phyloP scores from a whole-genome alignment of 768 basidiomycete species.

The Neoboletus subvelutipes region DNA sequence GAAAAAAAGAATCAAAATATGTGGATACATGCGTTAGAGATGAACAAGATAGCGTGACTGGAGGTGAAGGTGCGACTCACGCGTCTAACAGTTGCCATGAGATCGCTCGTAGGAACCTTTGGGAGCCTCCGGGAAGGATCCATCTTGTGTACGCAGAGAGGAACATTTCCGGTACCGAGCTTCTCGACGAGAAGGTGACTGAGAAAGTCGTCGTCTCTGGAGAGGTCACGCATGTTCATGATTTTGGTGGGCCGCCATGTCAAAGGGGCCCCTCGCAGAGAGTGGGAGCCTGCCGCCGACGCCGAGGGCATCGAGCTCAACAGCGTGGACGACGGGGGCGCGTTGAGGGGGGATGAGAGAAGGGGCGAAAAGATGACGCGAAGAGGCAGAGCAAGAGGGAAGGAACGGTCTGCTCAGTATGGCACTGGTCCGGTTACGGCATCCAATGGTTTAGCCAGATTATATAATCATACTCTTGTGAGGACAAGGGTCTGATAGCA shows the following conservation, averaged over 20 bases:
- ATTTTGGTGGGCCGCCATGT: conserved; percentile 82
- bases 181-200: conserved; percentile 88
- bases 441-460: conserved; percentile 17
- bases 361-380: conserved; percentile 31
- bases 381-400: conserved; percentile 29
- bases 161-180: conserved; percentile 74
- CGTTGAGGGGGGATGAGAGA: conserved; percentile 10
- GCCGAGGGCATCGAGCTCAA: conserved; percentile 35
- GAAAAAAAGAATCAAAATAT: conserved; percentile 25
- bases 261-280: conserved; percentile 31
- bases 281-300: conserved; percentile 26
- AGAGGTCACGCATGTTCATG: conserved; percentile 89
- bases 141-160: conserved; percentile 91
- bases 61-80: conserved; percentile 44
- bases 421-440: conserved; percentile 35
- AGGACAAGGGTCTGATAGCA: conserved; percentile 6
- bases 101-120: conserved; percentile 65
- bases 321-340: conserved; percentile 26
- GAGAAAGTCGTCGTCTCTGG: conserved; percentile 89
- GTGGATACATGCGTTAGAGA: conserved; percentile 14
- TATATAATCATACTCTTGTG: conserved; percentile 18
- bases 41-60: conserved; percentile 32
- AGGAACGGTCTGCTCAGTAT: conserved; percentile 19
- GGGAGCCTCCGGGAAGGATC: conserved; percentile 74
- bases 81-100: conserved; percentile 75